Evolutionary conservation across 1,139 yeast genomes (phyloP).

Genomic region (Tardiomyces blankii): DNA sequence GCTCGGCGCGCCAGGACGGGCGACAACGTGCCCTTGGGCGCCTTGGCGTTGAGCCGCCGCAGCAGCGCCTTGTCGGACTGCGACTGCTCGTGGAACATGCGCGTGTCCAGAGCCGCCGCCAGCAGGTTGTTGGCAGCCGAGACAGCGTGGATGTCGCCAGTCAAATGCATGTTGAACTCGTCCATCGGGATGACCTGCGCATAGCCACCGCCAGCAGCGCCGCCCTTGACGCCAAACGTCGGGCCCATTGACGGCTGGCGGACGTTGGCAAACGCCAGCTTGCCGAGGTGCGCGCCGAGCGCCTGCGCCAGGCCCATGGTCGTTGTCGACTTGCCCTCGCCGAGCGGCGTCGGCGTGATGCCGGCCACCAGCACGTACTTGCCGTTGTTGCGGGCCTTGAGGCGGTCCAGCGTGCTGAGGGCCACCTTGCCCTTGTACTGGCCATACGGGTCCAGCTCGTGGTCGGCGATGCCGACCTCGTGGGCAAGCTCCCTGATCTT

Average conservation of each 20-base stretch:
- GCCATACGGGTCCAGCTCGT: conserved; percentile 86
- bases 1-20: conserved; percentile 70
- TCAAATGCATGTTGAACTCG: conserved; percentile 94
- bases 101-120: conserved; percentile 96
- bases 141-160: conserved; percentile 97
- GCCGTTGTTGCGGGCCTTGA: conserved; percentile 58
- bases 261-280: conserved; percentile 86
- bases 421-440: conserved; percentile 85
- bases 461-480: conserved; percentile 72
- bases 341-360: conserved; percentile 95
- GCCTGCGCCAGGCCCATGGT: conserved; percentile 98
- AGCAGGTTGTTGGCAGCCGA: conserved; percentile 90
- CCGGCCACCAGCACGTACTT: conserved; percentile 92
- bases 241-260: conserved; percentile 99
- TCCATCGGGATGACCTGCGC: conserved; percentile 99
- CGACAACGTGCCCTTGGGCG: conserved; percentile 72
- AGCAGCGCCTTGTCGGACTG: conserved; percentile 82
- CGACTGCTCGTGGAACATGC: conserved; percentile 93
- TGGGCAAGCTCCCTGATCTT: conserved; percentile 65
- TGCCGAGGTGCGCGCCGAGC: conserved; percentile 84
- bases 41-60: conserved; percentile 74
- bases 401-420: conserved; percentile 61
- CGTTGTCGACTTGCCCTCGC: conserved; percentile 97
- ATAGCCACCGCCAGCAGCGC: conserved; percentile 99
- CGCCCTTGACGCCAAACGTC: conserved; percentile 96